Conservation (phyloP, 495 filamentous ascomycete species). For the Umbilicaria muhlenbergii region DNA sequence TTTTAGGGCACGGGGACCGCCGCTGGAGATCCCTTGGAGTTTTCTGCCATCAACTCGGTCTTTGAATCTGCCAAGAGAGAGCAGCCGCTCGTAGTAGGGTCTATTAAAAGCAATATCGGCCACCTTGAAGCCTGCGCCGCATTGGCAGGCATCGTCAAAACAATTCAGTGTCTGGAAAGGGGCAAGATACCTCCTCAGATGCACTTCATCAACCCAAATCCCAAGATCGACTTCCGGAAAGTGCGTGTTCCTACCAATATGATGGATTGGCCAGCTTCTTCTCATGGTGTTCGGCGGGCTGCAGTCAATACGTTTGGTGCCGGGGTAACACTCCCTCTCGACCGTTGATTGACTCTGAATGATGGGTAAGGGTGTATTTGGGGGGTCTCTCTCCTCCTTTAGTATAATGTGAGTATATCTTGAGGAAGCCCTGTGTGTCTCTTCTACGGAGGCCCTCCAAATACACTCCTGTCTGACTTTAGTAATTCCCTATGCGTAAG, state of each 20-base stretch:
- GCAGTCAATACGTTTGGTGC: conserved; percentile 12
- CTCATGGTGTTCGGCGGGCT: conserved; percentile 3
- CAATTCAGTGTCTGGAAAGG: conserved; percentile 15
- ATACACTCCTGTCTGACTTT: too few species aligned
- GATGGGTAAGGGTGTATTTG: too few species aligned
- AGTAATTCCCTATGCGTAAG: too few species aligned
- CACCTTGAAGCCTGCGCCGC: conserved; percentile 30
- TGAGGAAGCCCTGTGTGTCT: too few species aligned
- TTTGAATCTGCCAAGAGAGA: background rate
- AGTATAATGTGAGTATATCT: too few species aligned
- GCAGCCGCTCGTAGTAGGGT: conserved; percentile 1
- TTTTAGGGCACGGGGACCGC: conserved; percentile 23
- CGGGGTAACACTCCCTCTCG: background rate
- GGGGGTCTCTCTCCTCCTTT: too few species aligned
- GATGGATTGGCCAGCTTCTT: conserved; percentile 3
- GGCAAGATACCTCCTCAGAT: conserved; percentile 14
- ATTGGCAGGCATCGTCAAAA: conserved; percentile 4
- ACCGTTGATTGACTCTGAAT: too few species aligned
- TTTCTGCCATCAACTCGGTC: conserved; percentile 5
- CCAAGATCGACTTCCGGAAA: conserved; percentile 8
- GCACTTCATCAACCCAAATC: conserved; percentile 11
- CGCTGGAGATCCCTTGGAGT: conserved; percentile 28
- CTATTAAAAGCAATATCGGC: conserved; percentile 23
- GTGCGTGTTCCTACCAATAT: conserved; percentile 2
- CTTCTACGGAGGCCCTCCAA: too few species aligned